Evolutionary conservation across 306 rosid genomes (phyloP).

Genomic region (Leucaena leucocephala): DNA sequence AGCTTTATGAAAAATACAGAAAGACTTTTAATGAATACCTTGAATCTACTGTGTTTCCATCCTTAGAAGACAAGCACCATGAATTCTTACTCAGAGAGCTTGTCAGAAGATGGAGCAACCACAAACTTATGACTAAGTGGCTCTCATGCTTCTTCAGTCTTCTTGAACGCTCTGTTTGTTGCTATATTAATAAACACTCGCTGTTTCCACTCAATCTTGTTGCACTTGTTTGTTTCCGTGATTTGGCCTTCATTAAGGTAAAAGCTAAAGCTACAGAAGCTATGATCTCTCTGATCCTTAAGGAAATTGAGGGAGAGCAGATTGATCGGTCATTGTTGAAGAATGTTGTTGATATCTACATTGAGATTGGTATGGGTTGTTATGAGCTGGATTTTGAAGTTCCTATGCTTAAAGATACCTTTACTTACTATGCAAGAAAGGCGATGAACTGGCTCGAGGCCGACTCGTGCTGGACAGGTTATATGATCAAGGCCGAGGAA

Average conservation of each 20-base stretch:
- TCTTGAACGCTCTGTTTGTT: not conserved
- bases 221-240: conserved; percentile 46
- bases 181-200: conserved; percentile 14
- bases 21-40: conserved; percentile 39
- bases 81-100: conserved; percentile 57
- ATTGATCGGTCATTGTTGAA: not conserved
- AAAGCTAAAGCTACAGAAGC: conserved; percentile 51
- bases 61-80: conserved; percentile 49
- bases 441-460: not conserved
- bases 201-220: conserved; percentile 45
- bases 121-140: conserved; percentile 16
- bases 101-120: conserved; percentile 49
- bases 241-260: conserved; percentile 48
- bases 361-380: not conserved
- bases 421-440: not conserved
- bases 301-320: not conserved
- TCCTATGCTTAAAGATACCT: not conserved
- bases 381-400: not conserved
- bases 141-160: not conserved
- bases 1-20: conserved; percentile 44
- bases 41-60: conserved; percentile 42
- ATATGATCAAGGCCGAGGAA: not conserved
- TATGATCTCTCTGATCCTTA: conserved; percentile 34
- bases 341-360: not conserved
- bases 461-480: not conserved